A percentile compares a stretch with the other conserved stretches of the same genome.
phyloP scores from a whole-genome alignment of 2,329 filamentous ascomycete genomes.

The Rhynchosporium graminicola region DNA sequence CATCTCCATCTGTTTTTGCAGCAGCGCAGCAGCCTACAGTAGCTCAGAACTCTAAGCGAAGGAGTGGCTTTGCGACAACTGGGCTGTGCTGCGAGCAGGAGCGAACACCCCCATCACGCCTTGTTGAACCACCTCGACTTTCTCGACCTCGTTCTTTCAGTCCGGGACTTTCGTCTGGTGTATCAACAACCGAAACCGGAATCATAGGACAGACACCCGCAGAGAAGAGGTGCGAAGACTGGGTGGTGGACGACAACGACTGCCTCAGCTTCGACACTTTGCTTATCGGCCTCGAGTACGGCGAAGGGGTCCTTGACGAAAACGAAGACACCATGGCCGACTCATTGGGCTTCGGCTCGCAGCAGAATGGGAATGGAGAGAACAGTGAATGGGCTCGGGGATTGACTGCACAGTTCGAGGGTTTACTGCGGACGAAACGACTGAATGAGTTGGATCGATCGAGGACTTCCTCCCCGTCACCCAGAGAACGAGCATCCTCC shows the following conservation, averaged over 20 bases:
- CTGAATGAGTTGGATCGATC: constrained; percentile 78
- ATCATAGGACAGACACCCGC: constrained; percentile 21
- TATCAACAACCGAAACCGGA: constrained; percentile 19
- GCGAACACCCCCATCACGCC: constrained; percentile 9
- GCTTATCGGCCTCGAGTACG: constrained; percentile 33
- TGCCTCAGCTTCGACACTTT: constrained; percentile 25
- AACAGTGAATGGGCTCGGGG: constrained; percentile 77
- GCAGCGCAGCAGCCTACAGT: constrained; percentile 14
- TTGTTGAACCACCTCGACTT: constrained; percentile 21
- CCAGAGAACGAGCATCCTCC: constrained; percentile 53
- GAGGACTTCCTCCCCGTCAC: constrained; percentile 58
- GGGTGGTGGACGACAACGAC: constrained; percentile 23
- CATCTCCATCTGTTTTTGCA: constrained; percentile 16
- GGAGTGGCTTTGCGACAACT: constrained; percentile 18
- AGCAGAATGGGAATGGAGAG: constrained; percentile 30
- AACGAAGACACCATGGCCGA: constrained; percentile 32
- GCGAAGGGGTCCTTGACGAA: constrained; percentile 9
- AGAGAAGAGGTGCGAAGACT: constrained; percentile 19
- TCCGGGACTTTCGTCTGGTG: constrained; percentile 19
- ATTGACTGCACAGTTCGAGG: constrained; percentile 81
- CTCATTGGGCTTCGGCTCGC: constrained; percentile 27
- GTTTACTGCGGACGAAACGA: constrained; percentile 80
- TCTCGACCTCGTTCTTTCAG: constrained; percentile 11
- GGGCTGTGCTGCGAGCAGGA: constrained; percentile 16
- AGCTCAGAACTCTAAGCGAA: constrained; percentile 21